Evolutionary conservation across 2,329 filamentous ascomycete species (phyloP), one percentile per base, ranked within the genome.

Genomic region (Dactylellina parvicollis): DNA sequence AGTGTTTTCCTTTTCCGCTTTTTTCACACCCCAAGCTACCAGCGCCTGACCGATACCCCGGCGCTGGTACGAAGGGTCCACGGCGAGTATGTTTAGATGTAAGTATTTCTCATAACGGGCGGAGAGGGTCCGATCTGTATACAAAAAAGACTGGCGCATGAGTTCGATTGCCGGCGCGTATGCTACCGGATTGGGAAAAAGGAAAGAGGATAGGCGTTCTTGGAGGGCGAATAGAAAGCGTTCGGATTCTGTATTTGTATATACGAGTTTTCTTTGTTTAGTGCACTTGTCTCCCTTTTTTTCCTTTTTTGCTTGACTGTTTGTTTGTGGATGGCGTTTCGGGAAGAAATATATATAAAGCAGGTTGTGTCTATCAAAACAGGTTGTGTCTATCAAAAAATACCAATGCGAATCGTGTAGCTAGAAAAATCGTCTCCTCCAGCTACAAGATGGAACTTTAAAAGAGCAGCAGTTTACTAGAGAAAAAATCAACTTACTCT

Each of bases 51-150:
- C 69, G 20, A 73, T 62, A 20, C 69, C 69, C 16, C 60, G 60
- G 16, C 60, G 60, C 24, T 73, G 69, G 26, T 66, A 73, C 42
- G 46, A 38, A 10, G 69, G 69, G 34, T 73, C 69, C 36, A 73
- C 69, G 24, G 34, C 69, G 9, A 73, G 44, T 28, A 66, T 55
- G 30, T 73, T 73, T 20, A 73, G 46, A 22, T 73, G 69, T 42
- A 66, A 60, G 18, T 73, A 55, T 24, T 59, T 66, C 46, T 59
- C 44, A 26, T 66, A 73, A 4, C 44, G 69, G 38, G 56, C 30
- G 24, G 44, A 34, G 9, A 32, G 5, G 30, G 61, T 32, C 3
- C 40, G 26, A 14, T 65, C 60, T 4, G 47, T 44, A 18, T 66
- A 46, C 22, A 32, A 30, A 40, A 73, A 65, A 16, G 52, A 59